Evolutionary conservation across 257 asterid genomes (phyloP), one percentile per base, ranked within the genome.

Genomic region (Pogostemon cablin): DNA sequence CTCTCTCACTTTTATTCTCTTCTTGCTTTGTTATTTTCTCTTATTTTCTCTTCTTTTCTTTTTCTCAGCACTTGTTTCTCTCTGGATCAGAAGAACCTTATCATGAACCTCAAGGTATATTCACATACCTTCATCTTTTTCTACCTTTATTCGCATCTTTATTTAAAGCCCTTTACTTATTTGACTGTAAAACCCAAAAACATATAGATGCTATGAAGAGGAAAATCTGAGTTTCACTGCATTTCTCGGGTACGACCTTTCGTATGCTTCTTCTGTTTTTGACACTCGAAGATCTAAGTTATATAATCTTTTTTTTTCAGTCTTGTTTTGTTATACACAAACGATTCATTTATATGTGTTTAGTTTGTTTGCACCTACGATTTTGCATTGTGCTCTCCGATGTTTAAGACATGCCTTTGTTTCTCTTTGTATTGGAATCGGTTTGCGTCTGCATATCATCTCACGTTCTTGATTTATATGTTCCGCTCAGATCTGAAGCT

Each of bases 91-190:
- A 67, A 75, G 83, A 84, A 80, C 85, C 87, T 85, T 83, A 77
- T 78, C 86, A 73, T 77, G 84, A 77, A 82, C 85, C 80, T 72
- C 75, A n/a, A 80, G 90, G 92, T 86, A 88, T 82, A 86, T 86
- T 86, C 89, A 71, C 59, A 47, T 20, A 15, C 55, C 17, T 67
- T 67, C 40, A 72, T 65, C 69, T 68, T 41, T 68, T 60, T 61
- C 25, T 17, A 9, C 67, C 59, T 68, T 63, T 68, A 47, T 72
- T 32, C 39, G 35, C 52, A 43, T 66, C 73, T 72, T 75, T 66
- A 75, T 74, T 71, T 79, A 71, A 68, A 50, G 76, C 74, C 77
- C 73, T 66, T 42, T 12, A 67, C 35, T 71, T 71, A 67, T 82
- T 74, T 73, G 55, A 61, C 72, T 48, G 47, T 72, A 39, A 53